Percentiles rank a stretch among this genome's conserved stretches.
Conservation (phyloP, 2,329 filamentous ascomycete genomes). For the Nothopassalora personata region DNA sequence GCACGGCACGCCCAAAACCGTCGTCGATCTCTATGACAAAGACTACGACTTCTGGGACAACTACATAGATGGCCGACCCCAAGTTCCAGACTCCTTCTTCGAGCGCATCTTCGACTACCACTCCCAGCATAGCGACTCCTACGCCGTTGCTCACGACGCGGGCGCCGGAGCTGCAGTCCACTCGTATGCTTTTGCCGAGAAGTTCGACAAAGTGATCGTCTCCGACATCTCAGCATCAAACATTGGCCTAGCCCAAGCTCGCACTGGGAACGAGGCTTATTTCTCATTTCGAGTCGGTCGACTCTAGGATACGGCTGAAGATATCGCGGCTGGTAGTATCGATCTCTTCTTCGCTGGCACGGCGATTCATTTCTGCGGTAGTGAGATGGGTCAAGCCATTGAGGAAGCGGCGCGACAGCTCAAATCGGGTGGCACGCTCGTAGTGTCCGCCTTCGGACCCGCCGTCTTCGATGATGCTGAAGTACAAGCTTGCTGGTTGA, state of each 20-base stretch:
- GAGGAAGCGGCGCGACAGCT: background rate
- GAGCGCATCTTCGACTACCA: slow-evolving; percentile 26
- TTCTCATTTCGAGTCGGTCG: background rate
- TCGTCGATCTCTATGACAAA: slow-evolving; percentile 9
- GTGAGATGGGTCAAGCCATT: background rate
- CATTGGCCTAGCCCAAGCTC: slow-evolving; percentile 3
- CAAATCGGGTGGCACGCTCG: background rate
- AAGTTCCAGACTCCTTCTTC: slow-evolving; percentile 19
- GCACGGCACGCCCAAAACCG: background rate
- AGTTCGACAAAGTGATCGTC: slow-evolving; percentile 23
- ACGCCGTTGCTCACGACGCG: slow-evolving; percentile 21
- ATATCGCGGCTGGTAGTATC: background rate
- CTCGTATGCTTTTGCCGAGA: slow-evolving; percentile 12
- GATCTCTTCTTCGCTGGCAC: background rate
- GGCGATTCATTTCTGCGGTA: background rate
- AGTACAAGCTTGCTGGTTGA: background rate
- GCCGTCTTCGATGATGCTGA: background rate
- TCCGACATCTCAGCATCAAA: slow-evolving; percentile 22
- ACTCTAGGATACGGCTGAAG: background rate
- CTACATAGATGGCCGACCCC: slow-evolving; percentile 24
- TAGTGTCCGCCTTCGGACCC: background rate
- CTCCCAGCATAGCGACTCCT: slow-evolving; percentile 13
- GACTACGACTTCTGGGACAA: slow-evolving; percentile 23
- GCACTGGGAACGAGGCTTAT: background rate
- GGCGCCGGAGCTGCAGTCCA: slow-evolving; percentile 25